These are phyloP conservation scores for Choanephora cucurbitarum DNA, from an alignment of 371 early-diverging fungal species.

Conservation along the genomic window DNA sequence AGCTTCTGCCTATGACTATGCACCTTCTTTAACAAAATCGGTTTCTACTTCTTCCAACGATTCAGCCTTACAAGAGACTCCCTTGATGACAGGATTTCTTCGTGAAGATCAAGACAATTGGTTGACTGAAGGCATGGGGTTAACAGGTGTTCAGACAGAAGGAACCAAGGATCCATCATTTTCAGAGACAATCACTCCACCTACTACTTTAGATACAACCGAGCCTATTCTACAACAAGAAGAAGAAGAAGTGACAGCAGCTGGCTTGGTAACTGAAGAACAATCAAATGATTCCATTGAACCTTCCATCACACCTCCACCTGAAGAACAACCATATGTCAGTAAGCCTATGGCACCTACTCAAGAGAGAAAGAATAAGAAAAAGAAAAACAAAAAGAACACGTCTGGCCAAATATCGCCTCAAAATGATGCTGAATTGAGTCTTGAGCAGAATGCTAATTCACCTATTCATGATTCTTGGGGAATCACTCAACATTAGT, in stretches of 20 bases:
- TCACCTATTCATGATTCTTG: slow-evolving; percentile 2
- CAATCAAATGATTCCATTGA: slow-evolving; percentile 7
- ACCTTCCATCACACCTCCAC: slow-evolving; percentile 20
- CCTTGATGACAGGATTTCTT: slow-evolving; percentile 12
- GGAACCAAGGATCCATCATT: slow-evolving; percentile 4
- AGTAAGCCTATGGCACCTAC: not conserved
- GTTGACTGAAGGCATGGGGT: not conserved
- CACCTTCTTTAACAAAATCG: not conserved
- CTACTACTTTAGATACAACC: not conserved
- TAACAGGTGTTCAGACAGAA: not conserved
- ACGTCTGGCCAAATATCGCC: slow-evolving; percentile 5
- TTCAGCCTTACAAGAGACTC: not conserved
- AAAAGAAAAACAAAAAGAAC: slow-evolving; percentile 8
- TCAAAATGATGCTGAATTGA: slow-evolving; percentile 7
- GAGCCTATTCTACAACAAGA: not conserved
- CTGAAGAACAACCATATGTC: slow-evolving; percentile 11
- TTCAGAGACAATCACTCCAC: not conserved
- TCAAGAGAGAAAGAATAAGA: slow-evolving; percentile 4
- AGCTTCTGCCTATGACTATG: not conserved
- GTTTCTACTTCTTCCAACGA: not conserved
- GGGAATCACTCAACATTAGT: not conserved
- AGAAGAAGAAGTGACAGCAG: not conserved
- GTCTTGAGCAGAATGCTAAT: slow-evolving; percentile 4
- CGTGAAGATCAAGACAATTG: not conserved
- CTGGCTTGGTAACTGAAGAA: no score